Evolutionary conservation across 805 yeast species (phyloP).

Genomic region (Myxozyma melibiosi): DNA sequence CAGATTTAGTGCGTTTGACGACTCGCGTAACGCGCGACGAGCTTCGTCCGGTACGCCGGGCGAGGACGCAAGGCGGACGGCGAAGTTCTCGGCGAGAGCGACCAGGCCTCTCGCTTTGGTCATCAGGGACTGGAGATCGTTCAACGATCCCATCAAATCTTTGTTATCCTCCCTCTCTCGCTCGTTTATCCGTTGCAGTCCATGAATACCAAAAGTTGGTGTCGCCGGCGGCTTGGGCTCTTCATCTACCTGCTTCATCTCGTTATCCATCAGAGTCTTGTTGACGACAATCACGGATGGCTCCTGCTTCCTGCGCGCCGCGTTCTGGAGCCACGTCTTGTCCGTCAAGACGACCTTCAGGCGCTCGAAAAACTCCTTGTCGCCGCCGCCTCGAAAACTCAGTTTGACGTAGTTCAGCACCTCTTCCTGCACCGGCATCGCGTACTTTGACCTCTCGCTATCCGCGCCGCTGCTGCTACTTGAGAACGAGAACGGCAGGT

Average conservation of each 20-base stretch:
- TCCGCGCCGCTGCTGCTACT: slow-evolving; percentile 34
- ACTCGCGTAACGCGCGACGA: slow-evolving; percentile 42
- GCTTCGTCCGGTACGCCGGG: slow-evolving; percentile 45
- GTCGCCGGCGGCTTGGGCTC: slow-evolving; percentile 42
- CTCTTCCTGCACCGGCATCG: slow-evolving; percentile 29
- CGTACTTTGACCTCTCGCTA: slow-evolving; percentile 49
- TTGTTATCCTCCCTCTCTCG: slow-evolving; percentile 61
- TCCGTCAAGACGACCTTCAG: slow-evolving; percentile 51
- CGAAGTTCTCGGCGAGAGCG: slow-evolving; percentile 52
- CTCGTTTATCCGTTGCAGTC: slow-evolving; percentile 62
- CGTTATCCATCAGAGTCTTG: slow-evolving; percentile 51
- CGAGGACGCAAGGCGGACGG: slow-evolving; percentile 38
- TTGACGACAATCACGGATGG: slow-evolving; percentile 57
- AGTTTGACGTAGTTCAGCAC: slow-evolving; percentile 61
- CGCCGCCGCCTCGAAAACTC: slow-evolving; percentile 77
- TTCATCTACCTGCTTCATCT: slow-evolving; percentile 2
- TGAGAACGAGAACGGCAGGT: slow-evolving; percentile 33
- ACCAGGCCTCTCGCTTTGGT: slow-evolving; percentile 70
- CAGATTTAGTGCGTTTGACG: slow-evolving; percentile 42
- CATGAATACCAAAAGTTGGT: slow-evolving; percentile 72
- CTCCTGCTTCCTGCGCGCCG: slow-evolving; percentile 10
- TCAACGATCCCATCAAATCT: slow-evolving; percentile 62
- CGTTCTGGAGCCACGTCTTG: slow-evolving; percentile 49
- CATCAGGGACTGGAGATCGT: slow-evolving; percentile 75
- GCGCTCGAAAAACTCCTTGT: slow-evolving; percentile 53